Evolutionary conservation across 257 asterid species (phyloP), one percentile per base, ranked within the genome.

Genomic region (Oldenlandia corymbosa): DNA sequence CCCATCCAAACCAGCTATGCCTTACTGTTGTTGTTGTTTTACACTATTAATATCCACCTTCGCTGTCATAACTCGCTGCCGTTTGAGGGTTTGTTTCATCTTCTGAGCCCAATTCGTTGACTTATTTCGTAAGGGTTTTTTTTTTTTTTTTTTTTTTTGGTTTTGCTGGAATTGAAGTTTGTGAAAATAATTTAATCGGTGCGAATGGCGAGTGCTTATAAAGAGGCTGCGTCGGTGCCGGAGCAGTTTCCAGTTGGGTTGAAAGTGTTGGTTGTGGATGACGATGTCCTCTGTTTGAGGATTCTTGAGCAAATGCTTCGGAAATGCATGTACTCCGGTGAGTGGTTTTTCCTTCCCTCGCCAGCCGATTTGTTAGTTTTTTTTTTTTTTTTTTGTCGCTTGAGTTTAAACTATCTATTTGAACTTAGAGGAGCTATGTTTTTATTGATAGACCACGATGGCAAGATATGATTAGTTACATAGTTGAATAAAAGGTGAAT

Each of bases 191-290:
- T n/a, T n/a, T n/a, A n/a, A n/a, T n/a, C n/a, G n/a, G n/a, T n/a
- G n/a, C n/a, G n/a, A 8, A 60, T 68, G 67, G 50, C 23, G 42
- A 58, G 42, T 56, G 42, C 43, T 42, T 41, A 5, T 67, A 53
- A 39, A 11, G 68, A 52, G 62, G 55, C 13, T 13, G 54, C 58
- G 26, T 78, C 75, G 32, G 83, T 77, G 73, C 64, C 89, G 68
- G 88, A 84, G 64, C 81, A 78, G 79, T 88, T 88, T 55, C 94
- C 96, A 64, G 79, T 20, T 54, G 96, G 96, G 56, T 75, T 88
- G 64, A 88, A 86, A 83, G 94, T 88, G 52, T 71, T 85, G 68
- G 88, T 83, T 66, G 96, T 88, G 75, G 96, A 88, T 27, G 96
- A 88, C 49, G 89, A 83, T 75, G 34, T 80, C 61, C 67, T 68